A percentile compares a stretch with the other conserved stretches of the same genome.
phyloP scores from a whole-genome alignment of 2,329 filamentous ascomycete genomes.

The Hymenoscyphus infarciens region DNA sequence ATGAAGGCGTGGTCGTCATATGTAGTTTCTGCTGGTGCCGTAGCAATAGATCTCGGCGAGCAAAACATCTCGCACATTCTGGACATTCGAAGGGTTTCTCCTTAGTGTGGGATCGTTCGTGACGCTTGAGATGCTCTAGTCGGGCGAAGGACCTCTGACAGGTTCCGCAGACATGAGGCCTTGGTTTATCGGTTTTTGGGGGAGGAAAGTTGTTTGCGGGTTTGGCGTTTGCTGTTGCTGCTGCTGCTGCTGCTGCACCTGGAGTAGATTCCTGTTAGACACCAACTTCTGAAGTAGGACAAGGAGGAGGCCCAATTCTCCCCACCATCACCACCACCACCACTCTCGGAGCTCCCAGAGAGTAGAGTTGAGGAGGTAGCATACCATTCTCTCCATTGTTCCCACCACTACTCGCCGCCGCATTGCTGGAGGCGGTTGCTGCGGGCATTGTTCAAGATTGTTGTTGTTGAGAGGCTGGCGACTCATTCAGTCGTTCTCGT shows the following conservation, averaged over 20 bases:
- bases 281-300: constrained; percentile 6
- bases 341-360: neutral
- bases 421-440: constrained; percentile 30
- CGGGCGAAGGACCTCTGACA: constrained; percentile 91
- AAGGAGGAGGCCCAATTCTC: constrained; percentile 15
- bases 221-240: constrained; percentile 26
- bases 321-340: constrained; percentile 6
- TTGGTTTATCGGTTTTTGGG: constrained; percentile 94
- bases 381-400: constrained; percentile 34
- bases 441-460: constrained; percentile 31
- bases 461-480: constrained; percentile 27
- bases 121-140: constrained; percentile 92
- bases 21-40: constrained; percentile 98
- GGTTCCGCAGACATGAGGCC: constrained; percentile 88
- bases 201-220: constrained; percentile 53
- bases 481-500: constrained; percentile 29
- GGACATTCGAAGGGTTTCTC: constrained; percentile 97
- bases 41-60: constrained; percentile 83
- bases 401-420: constrained; percentile 27
- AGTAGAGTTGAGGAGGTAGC: constrained; percentile 11
- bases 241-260: constrained; percentile 17
- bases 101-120: constrained; percentile 96
- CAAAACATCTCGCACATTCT: constrained; percentile 92
- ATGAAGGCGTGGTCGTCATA: constrained; percentile 83
- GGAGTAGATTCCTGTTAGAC: constrained; percentile 10